Percentiles rank a stretch among this genome's conserved stretches.
Evolutionary conservation across 306 rosid species (phyloP).

Genomic region (Alnus rubra): DNA sequence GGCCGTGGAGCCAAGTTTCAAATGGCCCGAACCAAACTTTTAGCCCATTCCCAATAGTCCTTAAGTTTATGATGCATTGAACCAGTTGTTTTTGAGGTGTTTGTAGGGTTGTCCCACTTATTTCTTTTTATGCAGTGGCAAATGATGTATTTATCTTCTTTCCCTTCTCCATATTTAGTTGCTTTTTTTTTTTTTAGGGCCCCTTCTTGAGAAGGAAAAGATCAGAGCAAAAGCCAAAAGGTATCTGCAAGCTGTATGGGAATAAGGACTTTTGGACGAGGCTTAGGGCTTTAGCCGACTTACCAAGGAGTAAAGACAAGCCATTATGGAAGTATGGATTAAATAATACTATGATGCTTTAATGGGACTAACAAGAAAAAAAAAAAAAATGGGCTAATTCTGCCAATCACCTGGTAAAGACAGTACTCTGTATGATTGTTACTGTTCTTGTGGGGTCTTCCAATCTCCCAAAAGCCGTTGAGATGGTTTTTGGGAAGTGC

Average conservation of each 20-base stretch:
- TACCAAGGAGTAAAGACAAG: slow-evolving; percentile 20
- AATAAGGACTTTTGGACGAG: not conserved
- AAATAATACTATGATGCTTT: not conserved
- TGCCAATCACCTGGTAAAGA: slow-evolving; percentile 19
- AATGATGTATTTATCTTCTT: no score
- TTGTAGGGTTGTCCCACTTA: no score
- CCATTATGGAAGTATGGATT: slow-evolving; percentile 8
- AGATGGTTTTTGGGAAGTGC: not conserved
- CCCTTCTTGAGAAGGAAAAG: not conserved
- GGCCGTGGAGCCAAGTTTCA: no score
- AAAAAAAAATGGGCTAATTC: slow-evolving; percentile 9
- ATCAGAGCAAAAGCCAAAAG: not conserved
- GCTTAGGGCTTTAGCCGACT: slow-evolving; percentile 20
- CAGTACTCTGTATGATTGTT: not conserved
- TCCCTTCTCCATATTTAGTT: no score
- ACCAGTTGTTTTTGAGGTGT: no score
- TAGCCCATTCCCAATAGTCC: no score
- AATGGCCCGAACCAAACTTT: no score
- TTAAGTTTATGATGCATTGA: no score
- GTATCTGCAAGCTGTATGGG: not conserved
- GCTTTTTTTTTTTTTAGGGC: no score
- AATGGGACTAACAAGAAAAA: not conserved
- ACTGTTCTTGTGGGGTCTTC: not conserved
- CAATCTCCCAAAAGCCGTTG: not conserved
- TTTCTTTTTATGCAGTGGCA: no score